Evolutionary conservation across 2,329 filamentous ascomycete genomes (phyloP), one percentile per base, ranked within the genome.

Genomic region (Hymenoscyphus albidus): DNA sequence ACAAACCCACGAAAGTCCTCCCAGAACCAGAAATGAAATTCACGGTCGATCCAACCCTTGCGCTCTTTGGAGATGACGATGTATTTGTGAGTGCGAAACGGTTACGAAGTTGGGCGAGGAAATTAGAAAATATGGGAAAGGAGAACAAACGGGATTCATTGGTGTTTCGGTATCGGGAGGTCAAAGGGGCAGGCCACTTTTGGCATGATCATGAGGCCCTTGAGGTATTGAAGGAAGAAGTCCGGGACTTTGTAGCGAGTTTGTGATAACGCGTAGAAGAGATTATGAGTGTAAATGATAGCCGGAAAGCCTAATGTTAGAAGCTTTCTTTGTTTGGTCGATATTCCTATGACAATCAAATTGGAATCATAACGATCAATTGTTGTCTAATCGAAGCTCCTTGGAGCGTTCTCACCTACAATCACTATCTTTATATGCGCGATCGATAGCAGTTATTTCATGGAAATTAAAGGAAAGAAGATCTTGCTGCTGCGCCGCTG

Each of bases 51-150:
- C 81, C 82, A 0, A 89, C 89, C 0, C 75, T 97, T 40, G 87
- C 86, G 0, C 76, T 96, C 0, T 96, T 88, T 72, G 94, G 93
- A 1, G 85, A 88, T 60, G 80, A 83, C 3, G 93, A 98, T 75
- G 78, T 82, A 0, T 96, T 97, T 69, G 88, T 91, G 1, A 84
- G 87, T 0, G 80, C 80, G 3, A 83, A 81, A 64, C 90, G 85
- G 75, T 79, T 93, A 70, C 82, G 84, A 12, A 77, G 80, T 0
- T 97, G 93, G 93, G 80, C 80, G 10, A 77, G 78, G 51, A 81
- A 80, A 65, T 77, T 93, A 56, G 75, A 77, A 18, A 59, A 51
- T 7, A 58, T 42, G 22, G 58, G 56, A 2, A 68, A 58, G 16
- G 66, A 57, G 7, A 59, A 62, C 9, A 39, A 62, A 16, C 51